A percentile compares a stretch with the other conserved stretches of the same genome.
phyloP scores from a whole-genome alignment of 108 stramenopile species.

The Nitzschia inconspicua region DNA sequence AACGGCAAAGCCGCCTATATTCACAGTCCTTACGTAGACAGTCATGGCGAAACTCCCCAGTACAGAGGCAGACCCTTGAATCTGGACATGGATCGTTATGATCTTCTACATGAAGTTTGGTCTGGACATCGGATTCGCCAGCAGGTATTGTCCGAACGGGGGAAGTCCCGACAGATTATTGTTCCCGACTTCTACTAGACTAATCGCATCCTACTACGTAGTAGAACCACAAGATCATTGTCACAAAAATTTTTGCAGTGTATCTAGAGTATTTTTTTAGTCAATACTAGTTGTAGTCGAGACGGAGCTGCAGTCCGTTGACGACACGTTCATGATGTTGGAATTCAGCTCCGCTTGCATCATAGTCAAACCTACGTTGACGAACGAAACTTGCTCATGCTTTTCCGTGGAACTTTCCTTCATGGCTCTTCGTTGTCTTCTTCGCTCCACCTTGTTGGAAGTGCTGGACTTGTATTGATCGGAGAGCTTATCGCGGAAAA shows the following conservation, averaged over 20 bases:
- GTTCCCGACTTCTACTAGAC: conserved; percentile 66
- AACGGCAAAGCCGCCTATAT: conserved; percentile 84
- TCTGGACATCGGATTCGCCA: conserved; percentile 60
- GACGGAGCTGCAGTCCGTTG: no score
- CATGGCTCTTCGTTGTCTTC: no score
- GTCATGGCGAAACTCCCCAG: conserved; percentile 89
- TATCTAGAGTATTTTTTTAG: no score
- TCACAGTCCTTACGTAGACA: conserved; percentile 92
- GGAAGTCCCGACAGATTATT: conserved; percentile 65
- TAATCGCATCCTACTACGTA: background rate
- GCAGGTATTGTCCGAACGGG: conserved; percentile 65
- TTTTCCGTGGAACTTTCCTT: no score
- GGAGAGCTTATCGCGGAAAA: background rate
- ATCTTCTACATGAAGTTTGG: conserved; percentile 71
- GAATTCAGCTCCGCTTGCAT: no score
- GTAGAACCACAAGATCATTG: no score
- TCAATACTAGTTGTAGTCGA: no score
- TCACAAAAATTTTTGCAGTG: no score
- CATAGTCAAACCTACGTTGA: no score
- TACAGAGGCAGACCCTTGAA: conserved; percentile 85
- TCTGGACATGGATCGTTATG: conserved; percentile 62
- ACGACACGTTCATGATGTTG: no score
- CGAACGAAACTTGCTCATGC: no score
- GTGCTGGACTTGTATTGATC: background rate
- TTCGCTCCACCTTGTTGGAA: background rate